Conservation (phyloP, 73 alveolate species). For the Paramecium caudatum region DNA sequence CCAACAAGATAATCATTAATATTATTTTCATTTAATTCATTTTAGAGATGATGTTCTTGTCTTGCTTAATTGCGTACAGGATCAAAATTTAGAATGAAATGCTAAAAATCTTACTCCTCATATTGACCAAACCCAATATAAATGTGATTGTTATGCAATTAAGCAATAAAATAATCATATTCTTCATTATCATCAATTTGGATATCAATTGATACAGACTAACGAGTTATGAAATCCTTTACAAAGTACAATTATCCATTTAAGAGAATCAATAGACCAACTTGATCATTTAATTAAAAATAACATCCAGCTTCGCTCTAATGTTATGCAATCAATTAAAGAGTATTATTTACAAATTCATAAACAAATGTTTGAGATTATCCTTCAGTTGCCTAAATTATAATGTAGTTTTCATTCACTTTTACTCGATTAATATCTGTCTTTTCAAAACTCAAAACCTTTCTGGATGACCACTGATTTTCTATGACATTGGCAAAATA, state of each 20-base stretch:
- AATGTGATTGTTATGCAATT: constrained; percentile 2
- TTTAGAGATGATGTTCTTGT: not conserved
- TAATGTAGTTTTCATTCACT: not conserved
- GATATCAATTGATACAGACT: not conserved
- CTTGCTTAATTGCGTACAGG: not conserved
- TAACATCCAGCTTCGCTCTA: not conserved
- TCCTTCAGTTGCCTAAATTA: not conserved
- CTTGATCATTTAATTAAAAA: not conserved
- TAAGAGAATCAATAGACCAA: not conserved
- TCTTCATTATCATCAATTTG: not conserved
- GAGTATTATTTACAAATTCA: not conserved
- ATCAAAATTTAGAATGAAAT: not conserved
- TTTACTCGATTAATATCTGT: not conserved
- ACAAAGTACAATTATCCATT: not conserved
- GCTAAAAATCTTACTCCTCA: not conserved
- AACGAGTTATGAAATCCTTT: not conserved
- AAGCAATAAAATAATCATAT: not conserved
- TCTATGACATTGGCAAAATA: not conserved
- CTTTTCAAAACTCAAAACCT: not conserved
- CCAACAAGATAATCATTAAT: not conserved
- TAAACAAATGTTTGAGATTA: not conserved
- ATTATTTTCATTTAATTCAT: not conserved
- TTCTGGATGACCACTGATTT: not conserved
- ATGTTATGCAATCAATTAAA: not conserved
- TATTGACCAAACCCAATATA: not conserved